Evolutionary conservation across 768 basidiomycete genomes (phyloP).

Genomic region (Boletus patriciae): DNA sequence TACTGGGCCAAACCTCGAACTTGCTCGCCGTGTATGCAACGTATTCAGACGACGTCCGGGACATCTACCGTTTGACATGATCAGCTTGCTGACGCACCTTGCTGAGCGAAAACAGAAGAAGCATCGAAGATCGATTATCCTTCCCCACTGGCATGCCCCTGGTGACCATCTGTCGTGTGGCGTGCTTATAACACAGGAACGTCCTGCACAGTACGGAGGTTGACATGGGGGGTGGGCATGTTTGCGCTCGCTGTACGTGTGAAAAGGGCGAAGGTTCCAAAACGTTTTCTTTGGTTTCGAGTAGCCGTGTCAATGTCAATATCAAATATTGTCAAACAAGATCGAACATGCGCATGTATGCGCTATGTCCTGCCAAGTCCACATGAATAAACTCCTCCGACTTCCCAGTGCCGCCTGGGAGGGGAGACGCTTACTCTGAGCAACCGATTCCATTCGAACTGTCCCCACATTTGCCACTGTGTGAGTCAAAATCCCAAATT

Average conservation of each 20-base stretch:
- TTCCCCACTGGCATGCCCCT: background rate
- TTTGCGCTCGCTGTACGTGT: background rate
- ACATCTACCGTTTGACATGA: background rate
- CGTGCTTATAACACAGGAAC: slow-evolving; percentile 19
- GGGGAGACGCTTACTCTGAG: background rate
- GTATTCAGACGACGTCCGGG: background rate
- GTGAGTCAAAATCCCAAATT: background rate
- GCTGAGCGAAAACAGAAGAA: background rate
- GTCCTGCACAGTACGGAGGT: background rate
- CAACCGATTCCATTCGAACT: background rate
- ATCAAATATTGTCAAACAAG: background rate
- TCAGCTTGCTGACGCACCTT: background rate
- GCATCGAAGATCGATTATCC: background rate
- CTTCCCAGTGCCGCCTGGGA: background rate
- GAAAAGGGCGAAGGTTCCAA: background rate
- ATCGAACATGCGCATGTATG: background rate
- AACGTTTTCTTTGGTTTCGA: background rate
- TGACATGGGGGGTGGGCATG: background rate
- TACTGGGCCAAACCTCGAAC: background rate
- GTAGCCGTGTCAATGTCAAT: background rate
- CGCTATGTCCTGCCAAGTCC: too few species aligned
- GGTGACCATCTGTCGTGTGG: slow-evolving; percentile 7
- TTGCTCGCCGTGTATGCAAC: background rate
- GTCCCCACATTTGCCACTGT: background rate
- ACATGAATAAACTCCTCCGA: background rate